Base-by-base conservation (phyloP, 2,329 filamentous ascomycete genomes). In the Xylariaceae sp. region DNA sequence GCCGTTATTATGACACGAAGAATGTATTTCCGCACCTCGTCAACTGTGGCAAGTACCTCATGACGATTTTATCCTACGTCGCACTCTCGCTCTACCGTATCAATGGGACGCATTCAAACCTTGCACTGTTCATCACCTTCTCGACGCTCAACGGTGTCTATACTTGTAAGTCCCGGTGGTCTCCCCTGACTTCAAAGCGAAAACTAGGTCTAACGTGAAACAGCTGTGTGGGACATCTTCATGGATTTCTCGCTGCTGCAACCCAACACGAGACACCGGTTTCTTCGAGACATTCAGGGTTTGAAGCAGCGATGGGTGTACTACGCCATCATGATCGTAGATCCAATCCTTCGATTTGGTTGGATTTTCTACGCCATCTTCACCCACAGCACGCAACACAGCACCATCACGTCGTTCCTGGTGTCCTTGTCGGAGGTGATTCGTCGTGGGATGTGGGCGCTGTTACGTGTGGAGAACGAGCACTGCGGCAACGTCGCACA, bases 211-310 rank as follows among this genome's bases (percentile, higher is more conserved):
- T 44, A 12, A 21, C 7, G 24, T 26, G 9, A 14, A 23, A n/a
- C 5, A 81, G 78, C 82, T 8, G 74, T 95, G 29, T 98, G 92
- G 92, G 92, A 98, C 59, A 67, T 98, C 2, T 80, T 88, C 48
- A 96, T 97, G 85, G 92, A 98, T 61, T 97, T 92, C 74, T 92
- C 85, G 42, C 71, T 96, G n/a, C 74, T 90, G 3, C 88, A 96
- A 52, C 73, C 83, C 0, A 78, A 82, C 39, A 77, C 85, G 0
- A 74, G 76, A 9, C 70, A 85, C 49, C 74, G 68, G 2, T 71
- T 81, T 34, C 74, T 96, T 9, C 83, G 92, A 5, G 78, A 90
- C 42, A 82, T 85, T 7, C 73, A 92, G 0, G 88, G 83, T 0
- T 84, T 92, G 53, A 90, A 90, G 56, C 71, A 72, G 9, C 71